A percentile compares a stretch with the other conserved stretches of the same genome.
These are phyloP conservation scores for Fusarium nisikadoi DNA, from an alignment of 2,329 filamentous ascomycete species.

Conservation along the genomic window DNA sequence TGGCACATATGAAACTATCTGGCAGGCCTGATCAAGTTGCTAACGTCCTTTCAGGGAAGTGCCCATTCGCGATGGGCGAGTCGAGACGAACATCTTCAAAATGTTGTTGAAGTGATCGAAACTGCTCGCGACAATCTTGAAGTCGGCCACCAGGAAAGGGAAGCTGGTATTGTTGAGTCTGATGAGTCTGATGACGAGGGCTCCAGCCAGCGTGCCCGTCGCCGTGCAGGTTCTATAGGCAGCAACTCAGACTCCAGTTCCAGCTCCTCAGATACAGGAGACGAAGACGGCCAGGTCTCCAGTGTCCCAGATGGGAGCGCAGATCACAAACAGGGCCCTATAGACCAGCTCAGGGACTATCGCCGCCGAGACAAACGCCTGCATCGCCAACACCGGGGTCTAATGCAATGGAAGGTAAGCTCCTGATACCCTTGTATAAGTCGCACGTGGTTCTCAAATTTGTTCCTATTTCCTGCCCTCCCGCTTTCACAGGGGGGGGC, in stretches of 20 bases:
- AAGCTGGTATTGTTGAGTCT: slow-evolving; percentile 50
- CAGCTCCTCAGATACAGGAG: slow-evolving; percentile 46
- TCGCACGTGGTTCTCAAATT: slow-evolving; percentile 2
- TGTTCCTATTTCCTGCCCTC: slow-evolving; percentile 14
- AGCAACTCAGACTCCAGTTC: slow-evolving; percentile 44
- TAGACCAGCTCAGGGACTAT: slow-evolving; percentile 68
- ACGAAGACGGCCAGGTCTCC: slow-evolving; percentile 40
- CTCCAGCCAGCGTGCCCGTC: background rate
- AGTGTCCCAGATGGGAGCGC: slow-evolving; percentile 50
- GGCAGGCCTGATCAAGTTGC: background rate
- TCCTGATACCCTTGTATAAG: background rate
- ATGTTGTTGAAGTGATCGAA: slow-evolving; percentile 61
- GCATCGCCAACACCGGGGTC: slow-evolving; percentile 72
- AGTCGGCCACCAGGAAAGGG: slow-evolving; percentile 47
- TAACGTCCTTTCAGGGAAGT: slow-evolving; percentile 44
- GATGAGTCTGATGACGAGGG: slow-evolving; percentile 28
- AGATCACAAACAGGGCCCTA: slow-evolving; percentile 56
- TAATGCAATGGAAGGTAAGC: slow-evolving; percentile 75
- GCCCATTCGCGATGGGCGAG: slow-evolving; percentile 52
- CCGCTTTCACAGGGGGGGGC: slow-evolving; percentile 3
- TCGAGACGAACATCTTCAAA: slow-evolving; percentile 48
- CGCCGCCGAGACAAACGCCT: slow-evolving; percentile 67
- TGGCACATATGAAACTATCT: background rate
- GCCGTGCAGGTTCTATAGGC: slow-evolving; percentile 31
- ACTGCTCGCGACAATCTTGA: slow-evolving; percentile 51